A percentile compares a stretch with the other conserved stretches of the same genome.
phyloP scores from a whole-genome alignment of 495 filamentous ascomycete genomes.

The Tuber calosporum region DNA sequence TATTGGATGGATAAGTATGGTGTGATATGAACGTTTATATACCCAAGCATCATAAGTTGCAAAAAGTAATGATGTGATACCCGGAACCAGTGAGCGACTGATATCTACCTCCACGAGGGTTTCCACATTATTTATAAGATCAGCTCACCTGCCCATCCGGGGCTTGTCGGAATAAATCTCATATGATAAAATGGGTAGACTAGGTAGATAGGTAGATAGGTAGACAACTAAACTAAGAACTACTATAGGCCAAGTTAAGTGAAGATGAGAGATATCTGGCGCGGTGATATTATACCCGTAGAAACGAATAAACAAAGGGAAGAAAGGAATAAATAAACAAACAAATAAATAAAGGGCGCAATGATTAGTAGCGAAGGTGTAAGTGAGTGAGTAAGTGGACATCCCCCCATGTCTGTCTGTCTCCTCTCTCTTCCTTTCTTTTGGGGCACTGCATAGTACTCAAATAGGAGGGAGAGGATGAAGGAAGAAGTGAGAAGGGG shows the following conservation, averaged over 20 bases:
- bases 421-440: not conserved
- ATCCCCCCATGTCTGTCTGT: too few relatives aligned
- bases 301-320: not conserved
- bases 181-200: not conserved
- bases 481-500: not conserved
- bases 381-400: not conserved
- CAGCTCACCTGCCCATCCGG: not conserved
- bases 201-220: not conserved
- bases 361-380: conserved; percentile 8
- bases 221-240: not conserved
- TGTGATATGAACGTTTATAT: not conserved
- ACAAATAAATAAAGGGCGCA: too few relatives aligned
- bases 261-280: not conserved
- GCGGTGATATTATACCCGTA: not conserved
- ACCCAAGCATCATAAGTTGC: not conserved
- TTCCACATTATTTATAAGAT: not conserved
- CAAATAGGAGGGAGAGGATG: not conserved
- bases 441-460: not conserved
- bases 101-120: not conserved
- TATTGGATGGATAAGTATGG: not conserved
- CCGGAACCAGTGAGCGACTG: not conserved
- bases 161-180: not conserved
- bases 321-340: not conserved
- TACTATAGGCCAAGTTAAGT: not conserved
- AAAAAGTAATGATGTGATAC: not conserved